phyloP scores from a whole-genome alignment of 1,139 yeast genomes.

The Candida sanyaensis region DNA sequence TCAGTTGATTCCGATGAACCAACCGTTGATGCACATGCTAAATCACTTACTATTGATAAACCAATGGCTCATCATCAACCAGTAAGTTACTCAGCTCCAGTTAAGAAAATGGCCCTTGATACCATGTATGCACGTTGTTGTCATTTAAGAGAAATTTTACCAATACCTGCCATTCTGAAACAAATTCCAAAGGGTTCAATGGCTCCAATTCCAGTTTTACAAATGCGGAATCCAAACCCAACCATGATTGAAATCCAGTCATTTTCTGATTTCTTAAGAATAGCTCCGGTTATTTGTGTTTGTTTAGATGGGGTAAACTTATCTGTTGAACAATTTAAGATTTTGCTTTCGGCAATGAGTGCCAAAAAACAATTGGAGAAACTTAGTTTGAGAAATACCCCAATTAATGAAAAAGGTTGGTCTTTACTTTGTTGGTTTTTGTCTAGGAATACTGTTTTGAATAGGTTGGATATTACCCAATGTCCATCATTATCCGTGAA shows the following conservation, averaged over 20 bases:
- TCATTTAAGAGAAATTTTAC: conserved; percentile 70
- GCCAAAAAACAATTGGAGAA: conserved; percentile 65
- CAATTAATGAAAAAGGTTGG: conserved; percentile 72
- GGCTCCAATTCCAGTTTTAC: conserved; percentile 67
- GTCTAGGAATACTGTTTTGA: conserved; percentile 57
- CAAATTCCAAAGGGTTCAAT: conserved; percentile 71
- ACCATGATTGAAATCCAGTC: conserved; percentile 73
- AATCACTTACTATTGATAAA: conserved; percentile 45
- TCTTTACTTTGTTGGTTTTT: conserved; percentile 68
- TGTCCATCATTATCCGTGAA: conserved; percentile 63
- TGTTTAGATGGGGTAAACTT: conserved; percentile 71
- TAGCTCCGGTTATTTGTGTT: conserved; percentile 70
- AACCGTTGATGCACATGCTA: conserved; percentile 43
- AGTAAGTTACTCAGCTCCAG: conserved; percentile 34
- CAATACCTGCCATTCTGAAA: conserved; percentile 74
- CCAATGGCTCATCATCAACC: conserved; percentile 41
- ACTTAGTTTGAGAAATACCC: conserved; percentile 70
- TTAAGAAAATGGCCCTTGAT: conserved; percentile 56
- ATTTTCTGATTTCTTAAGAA: conserved; percentile 72
- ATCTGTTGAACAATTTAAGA: conserved; percentile 63
- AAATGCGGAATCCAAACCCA: conserved; percentile 70
- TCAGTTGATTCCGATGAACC: conserved; percentile 38
- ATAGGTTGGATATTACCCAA: conserved; percentile 67
- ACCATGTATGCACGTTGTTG: conserved; percentile 74
- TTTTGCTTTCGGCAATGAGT: conserved; percentile 60